Evolutionary conservation across 176 grass and related monocot species (phyloP).

Genomic region (Calamus simplicifolius): DNA sequence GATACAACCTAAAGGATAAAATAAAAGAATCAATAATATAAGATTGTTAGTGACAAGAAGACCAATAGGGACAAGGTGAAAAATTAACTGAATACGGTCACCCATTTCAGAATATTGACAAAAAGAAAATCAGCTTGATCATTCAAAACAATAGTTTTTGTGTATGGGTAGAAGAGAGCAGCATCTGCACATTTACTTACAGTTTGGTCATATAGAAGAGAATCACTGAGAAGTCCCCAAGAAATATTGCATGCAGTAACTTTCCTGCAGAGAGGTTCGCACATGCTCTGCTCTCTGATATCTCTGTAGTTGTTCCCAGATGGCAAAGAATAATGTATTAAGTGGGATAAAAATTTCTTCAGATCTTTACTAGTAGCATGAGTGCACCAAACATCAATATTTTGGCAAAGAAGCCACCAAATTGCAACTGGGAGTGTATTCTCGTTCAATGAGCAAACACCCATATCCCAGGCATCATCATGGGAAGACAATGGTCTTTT

Average conservation of each 20-base stretch:
- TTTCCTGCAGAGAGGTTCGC: slow-evolving; percentile 23
- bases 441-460: slow-evolving; percentile 58
- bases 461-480: slow-evolving; percentile 41
- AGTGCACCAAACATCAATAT: slow-evolving; percentile 80
- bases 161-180: too few relatives aligned
- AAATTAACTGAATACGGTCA: too few relatives aligned
- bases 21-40: background rate
- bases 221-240: slow-evolving; percentile 56
- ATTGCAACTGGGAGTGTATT: slow-evolving; percentile 49
- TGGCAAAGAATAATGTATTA: slow-evolving; percentile 50
- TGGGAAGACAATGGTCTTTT: background rate
- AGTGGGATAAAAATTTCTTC: slow-evolving; percentile 61
- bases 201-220: slow-evolving; percentile 69
- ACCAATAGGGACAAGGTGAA: too few relatives aligned
- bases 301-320: slow-evolving; percentile 14
- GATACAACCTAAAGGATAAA: slow-evolving; percentile 43
- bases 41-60: too few relatives aligned
- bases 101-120: too few relatives aligned
- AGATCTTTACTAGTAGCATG: slow-evolving; percentile 71
- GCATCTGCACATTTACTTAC: slow-evolving; percentile 31
- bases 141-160: too few relatives aligned
- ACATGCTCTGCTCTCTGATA: slow-evolving; percentile 16
- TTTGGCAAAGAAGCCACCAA: slow-evolving; percentile 71
- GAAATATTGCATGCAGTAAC: slow-evolving; percentile 57
- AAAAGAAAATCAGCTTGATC: too few relatives aligned